Conservation (phyloP, 805 yeast genomes). For the Candida schatavii region DNA sequence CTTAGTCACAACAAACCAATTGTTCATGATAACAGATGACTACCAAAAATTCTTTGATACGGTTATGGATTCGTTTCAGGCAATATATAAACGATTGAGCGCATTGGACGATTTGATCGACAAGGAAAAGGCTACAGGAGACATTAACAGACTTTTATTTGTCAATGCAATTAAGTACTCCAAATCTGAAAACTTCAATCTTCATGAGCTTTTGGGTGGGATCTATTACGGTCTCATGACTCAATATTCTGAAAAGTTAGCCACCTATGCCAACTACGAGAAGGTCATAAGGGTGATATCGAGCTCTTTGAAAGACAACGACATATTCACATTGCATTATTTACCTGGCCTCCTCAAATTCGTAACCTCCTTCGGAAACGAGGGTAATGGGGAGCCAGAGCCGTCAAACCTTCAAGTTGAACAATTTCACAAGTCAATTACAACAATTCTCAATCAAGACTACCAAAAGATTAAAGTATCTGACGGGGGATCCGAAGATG, state of each 20-base stretch:
- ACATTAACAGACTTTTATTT: constrained; percentile 42
- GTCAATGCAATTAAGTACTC: constrained; percentile 48
- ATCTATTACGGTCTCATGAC: constrained; percentile 52
- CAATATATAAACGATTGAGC: constrained; percentile 54
- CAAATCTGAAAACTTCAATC: constrained; percentile 58
- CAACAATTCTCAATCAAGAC: constrained; percentile 42
- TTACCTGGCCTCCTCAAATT: constrained; percentile 57
- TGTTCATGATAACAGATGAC: constrained; percentile 9
- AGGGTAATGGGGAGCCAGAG: constrained; percentile 19
- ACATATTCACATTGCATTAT: constrained; percentile 60
- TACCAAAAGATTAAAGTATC: constrained; percentile 3
- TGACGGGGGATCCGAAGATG: constrained; percentile 15
- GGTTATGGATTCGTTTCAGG: constrained; percentile 53
- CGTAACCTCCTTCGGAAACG: constrained; percentile 37
- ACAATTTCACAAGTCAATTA: constrained; percentile 38
- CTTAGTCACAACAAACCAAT: constrained; percentile 19
- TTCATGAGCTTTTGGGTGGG: constrained; percentile 72
- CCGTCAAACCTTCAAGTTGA: constrained; percentile 13
- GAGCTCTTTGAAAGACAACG: constrained; percentile 52
- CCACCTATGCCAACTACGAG: constrained; percentile 30
- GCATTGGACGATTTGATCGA: constrained; percentile 50
- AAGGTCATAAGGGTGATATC: constrained; percentile 44
- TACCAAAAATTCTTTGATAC: constrained; percentile 30
- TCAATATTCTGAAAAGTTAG: constrained; percentile 29
- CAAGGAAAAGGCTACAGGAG: constrained; percentile 49